A percentile compares a stretch with the other conserved stretches of the same genome.
Conservation (phyloP, 345 rosid species). For the Noccaea caerulescens region DNA sequence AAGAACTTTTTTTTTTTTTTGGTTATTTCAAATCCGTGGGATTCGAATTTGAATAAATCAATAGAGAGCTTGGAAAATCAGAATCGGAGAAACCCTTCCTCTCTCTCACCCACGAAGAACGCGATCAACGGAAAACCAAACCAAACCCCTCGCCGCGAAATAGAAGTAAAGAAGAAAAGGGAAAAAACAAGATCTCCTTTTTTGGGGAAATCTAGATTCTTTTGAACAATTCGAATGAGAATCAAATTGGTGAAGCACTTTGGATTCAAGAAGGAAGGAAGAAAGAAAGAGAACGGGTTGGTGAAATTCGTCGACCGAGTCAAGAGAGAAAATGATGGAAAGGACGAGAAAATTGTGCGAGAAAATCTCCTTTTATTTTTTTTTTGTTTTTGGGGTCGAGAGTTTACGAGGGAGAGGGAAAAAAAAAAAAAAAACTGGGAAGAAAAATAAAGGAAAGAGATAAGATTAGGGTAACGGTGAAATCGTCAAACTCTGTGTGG, state of each 20-base stretch:
- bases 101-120: conserved; percentile 11
- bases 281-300: conserved; percentile 38
- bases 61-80: not conserved
- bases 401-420: conserved; percentile 29
- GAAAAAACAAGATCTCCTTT: conserved; percentile 30
- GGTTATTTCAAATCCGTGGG: not conserved
- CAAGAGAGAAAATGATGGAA: conserved; percentile 47
- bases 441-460: conserved; percentile 16
- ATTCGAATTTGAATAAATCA: conserved; percentile 2
- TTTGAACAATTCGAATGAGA: not conserved
- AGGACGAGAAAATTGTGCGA: conserved; percentile 38
- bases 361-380: not conserved
- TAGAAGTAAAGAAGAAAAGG: no score
- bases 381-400: conserved; percentile 32
- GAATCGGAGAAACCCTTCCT: not conserved
- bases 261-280: conserved; percentile 27
- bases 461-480: conserved; percentile 44
- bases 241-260: conserved; percentile 5
- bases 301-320: conserved; percentile 45
- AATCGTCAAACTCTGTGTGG: conserved; percentile 31
- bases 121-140: conserved; percentile 39
- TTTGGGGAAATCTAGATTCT: conserved; percentile 13
- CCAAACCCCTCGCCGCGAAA: conserved; percentile 43
- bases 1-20: not conserved
- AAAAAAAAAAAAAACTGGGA: not conserved